phyloP scores from a whole-genome alignment of 768 basidiomycete genomes.

The Hortiboletus campestris region DNA sequence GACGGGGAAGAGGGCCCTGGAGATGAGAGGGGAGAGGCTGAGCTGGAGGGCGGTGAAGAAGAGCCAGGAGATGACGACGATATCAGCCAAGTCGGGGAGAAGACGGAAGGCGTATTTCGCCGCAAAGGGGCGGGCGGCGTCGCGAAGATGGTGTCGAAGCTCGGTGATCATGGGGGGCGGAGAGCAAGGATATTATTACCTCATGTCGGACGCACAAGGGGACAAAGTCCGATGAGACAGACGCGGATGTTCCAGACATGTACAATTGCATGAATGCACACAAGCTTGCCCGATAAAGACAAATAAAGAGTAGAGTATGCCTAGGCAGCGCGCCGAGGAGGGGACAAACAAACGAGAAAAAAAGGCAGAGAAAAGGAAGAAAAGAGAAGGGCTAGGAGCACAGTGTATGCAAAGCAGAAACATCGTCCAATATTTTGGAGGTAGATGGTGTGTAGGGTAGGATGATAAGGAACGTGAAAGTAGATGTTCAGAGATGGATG shows the following conservation, averaged over 20 bases:
- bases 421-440: slow-evolving; percentile 29
- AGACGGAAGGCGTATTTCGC: slow-evolving; percentile 47
- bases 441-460: slow-evolving; percentile 27
- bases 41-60: slow-evolving; percentile 60
- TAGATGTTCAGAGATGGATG: slow-evolving; percentile 23
- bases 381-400: slow-evolving; percentile 6
- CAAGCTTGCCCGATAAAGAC: slow-evolving; percentile 32
- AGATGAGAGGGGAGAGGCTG: slow-evolving; percentile 54
- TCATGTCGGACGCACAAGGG: slow-evolving; percentile 16
- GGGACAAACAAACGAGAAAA: not conserved
- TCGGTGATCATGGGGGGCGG: slow-evolving; percentile 28
- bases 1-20: slow-evolving; percentile 44
- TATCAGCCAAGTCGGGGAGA: slow-evolving; percentile 54
- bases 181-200: slow-evolving; percentile 11
- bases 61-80: slow-evolving; percentile 51
- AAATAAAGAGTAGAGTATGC: slow-evolving; percentile 32
- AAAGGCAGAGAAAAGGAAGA: not conserved
- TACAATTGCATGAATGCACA: slow-evolving; percentile 30
- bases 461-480: slow-evolving; percentile 27
- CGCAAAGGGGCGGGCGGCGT: slow-evolving; percentile 29
- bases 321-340: slow-evolving; percentile 18
- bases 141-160: slow-evolving; percentile 28
- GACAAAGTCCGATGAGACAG: not conserved
- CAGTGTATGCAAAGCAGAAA: slow-evolving; percentile 27
- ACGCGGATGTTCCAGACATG: slow-evolving; percentile 21